phyloP scores from a whole-genome alignment of 257 asterid species.

The Datura wrightii region DNA sequence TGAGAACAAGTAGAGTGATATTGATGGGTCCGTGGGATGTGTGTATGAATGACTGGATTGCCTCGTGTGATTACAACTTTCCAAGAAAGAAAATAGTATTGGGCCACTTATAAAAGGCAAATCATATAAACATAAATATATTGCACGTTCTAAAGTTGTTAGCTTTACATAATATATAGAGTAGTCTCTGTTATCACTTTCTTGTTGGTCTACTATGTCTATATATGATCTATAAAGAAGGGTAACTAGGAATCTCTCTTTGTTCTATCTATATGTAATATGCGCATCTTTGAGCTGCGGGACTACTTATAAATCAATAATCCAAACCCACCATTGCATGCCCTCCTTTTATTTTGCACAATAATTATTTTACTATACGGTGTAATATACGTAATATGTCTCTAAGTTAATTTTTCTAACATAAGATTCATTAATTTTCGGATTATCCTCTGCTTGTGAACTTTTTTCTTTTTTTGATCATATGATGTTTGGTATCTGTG shows the following conservation, averaged over 20 bases:
- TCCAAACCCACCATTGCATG: not conserved
- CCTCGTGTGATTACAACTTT: conserved; percentile 12
- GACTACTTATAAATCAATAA: conserved; percentile 14
- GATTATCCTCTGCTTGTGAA: too few relatives aligned
- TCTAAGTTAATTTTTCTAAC: not conserved
- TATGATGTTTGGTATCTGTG: too few relatives aligned
- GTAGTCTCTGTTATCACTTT: not conserved
- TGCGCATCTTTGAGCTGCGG: conserved; percentile 22
- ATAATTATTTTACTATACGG: not conserved
- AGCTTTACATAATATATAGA: not conserved
- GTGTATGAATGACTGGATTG: conserved; percentile 24
- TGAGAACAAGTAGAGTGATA: not conserved
- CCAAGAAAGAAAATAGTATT: not conserved
- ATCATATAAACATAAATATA: not conserved
- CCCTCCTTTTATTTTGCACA: too few relatives aligned
- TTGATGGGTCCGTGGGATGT: conserved; percentile 27
- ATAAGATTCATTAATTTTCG: too few relatives aligned
- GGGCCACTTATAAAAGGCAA: not conserved
- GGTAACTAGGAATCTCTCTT: conserved; percentile 23
- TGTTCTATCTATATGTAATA: not conserved
- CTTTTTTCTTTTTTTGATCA: too few relatives aligned
- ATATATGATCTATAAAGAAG: not conserved
- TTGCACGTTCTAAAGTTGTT: conserved; percentile 24
- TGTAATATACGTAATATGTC: not conserved
- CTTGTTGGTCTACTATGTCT: not conserved